Percentiles rank a stretch among this genome's conserved stretches.
phyloP scores from a whole-genome alignment of 768 basidiomycete species.

The Mycena pura region DNA sequence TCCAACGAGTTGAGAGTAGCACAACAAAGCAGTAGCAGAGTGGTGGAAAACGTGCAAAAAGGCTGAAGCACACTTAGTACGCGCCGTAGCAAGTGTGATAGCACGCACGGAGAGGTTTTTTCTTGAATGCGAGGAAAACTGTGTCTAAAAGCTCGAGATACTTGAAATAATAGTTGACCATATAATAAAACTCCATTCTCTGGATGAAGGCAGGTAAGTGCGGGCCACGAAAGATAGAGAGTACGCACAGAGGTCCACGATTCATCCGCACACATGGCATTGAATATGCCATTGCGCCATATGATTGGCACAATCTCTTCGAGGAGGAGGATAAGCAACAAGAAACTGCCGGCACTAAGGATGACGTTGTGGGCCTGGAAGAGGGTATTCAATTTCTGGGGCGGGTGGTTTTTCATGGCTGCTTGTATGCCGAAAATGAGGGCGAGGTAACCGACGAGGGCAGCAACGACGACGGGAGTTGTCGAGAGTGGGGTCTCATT shows the following conservation, averaged over 20 bases:
- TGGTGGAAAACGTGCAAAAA: conserved; percentile 99
- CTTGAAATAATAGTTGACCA: conserved; percentile 99
- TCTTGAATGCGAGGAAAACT: conserved; percentile 96
- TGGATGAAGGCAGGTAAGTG: conserved; percentile 38
- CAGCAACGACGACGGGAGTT: conserved; percentile 69
- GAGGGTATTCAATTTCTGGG: conserved; percentile 78
- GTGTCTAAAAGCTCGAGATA: conserved; percentile 97
- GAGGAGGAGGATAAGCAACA: conserved; percentile 86
- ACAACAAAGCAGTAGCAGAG: conserved; percentile 94
- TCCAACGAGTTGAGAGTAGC: conserved; percentile 94
- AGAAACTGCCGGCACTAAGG: conserved; percentile 81
- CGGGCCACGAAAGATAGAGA: conserved; percentile 10
- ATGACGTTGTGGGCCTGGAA: conserved; percentile 94
- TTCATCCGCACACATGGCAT: conserved; percentile 74
- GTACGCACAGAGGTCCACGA: conserved; percentile 88
- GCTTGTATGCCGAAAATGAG: conserved; percentile 86
- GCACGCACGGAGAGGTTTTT: conserved; percentile 90
- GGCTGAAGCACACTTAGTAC: conserved; percentile 51
- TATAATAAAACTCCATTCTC: conserved; percentile 96
- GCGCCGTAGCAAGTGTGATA: background rate
- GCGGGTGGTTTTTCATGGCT: conserved; percentile 79
- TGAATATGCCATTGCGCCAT: conserved; percentile 73
- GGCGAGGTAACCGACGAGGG: conserved; percentile 83
- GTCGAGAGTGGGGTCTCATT: conserved; percentile 87
- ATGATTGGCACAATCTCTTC: conserved; percentile 90